phyloP scores from a whole-genome alignment of 1,284 basidiomycete genomes.

The Apiotrichum sp. region DNA sequence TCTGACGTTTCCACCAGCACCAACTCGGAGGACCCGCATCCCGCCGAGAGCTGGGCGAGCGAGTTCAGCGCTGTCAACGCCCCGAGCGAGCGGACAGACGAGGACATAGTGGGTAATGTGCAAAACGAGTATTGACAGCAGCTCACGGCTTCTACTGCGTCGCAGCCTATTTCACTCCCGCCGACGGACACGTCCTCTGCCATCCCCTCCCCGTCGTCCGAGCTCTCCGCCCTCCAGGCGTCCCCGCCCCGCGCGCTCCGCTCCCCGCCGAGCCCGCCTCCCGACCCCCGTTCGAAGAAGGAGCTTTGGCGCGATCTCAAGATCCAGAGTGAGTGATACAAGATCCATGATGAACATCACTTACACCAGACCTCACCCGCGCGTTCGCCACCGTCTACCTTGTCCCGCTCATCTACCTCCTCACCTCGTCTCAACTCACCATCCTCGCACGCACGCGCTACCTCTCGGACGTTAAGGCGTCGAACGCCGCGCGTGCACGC shows the following conservation, averaged over 20 bases:
- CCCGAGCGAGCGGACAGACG: constrained; percentile 4
- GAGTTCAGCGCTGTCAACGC: constrained; percentile 18
- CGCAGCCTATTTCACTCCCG: constrained; percentile 42
- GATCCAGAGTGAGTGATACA: constrained; percentile 33
- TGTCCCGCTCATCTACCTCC: constrained; percentile 41
- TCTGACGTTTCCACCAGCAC: constrained; percentile 3
- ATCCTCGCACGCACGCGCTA: constrained; percentile 41
- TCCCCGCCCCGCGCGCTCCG: constrained; percentile 17
- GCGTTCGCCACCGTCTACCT: constrained; percentile 44
- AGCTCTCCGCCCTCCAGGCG: constrained; percentile 18
- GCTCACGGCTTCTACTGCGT: constrained; percentile 33
- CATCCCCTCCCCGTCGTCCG: constrained; percentile 32
- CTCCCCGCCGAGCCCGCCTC: constrained; percentile 2
- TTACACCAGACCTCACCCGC: constrained; percentile 36
- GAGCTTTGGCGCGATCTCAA: constrained; percentile 47
- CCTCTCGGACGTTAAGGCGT: constrained; percentile 32
- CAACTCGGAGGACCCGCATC: neutral
- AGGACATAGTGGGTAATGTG: constrained; percentile 11
- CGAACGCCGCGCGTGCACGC: constrained; percentile 7
- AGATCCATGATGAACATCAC: neutral
- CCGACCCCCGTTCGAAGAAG: constrained; percentile 30
- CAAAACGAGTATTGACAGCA: constrained; percentile 2
- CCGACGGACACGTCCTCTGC: constrained; percentile 36
- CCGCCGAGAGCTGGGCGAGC: constrained; percentile 32
- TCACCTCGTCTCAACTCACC: constrained; percentile 44